Evolutionary conservation across 2,329 filamentous ascomycete species (phyloP).

Genomic region (Harringtonia lauricola): DNA sequence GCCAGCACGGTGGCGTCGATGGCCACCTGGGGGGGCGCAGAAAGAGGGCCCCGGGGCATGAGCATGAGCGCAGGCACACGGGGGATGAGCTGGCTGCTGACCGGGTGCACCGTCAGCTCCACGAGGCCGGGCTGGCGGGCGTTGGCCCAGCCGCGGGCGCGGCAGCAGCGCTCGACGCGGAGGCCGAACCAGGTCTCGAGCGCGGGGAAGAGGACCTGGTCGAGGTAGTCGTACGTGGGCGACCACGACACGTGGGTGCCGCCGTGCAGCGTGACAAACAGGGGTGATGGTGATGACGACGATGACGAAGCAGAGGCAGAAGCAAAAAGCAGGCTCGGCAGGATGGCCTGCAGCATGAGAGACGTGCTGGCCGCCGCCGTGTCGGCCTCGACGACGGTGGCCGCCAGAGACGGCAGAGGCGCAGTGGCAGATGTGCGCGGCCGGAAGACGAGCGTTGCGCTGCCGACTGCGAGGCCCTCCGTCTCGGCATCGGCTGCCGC

Average conservation of each 20-base stretch:
- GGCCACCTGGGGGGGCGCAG: too few relatives aligned
- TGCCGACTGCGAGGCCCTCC: slow-evolving; percentile 39
- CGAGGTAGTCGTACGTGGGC: slow-evolving; percentile 49
- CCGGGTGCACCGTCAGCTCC: slow-evolving; percentile 31
- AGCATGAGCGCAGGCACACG: not conserved
- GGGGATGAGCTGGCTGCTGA: slow-evolving; percentile 12
- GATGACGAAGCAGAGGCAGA: slow-evolving; percentile 2
- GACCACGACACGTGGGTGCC: slow-evolving; percentile 50
- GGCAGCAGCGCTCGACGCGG: slow-evolving; percentile 30
- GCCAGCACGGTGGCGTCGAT: slow-evolving; percentile 42
- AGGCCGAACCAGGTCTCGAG: slow-evolving; percentile 40
- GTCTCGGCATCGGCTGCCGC: slow-evolving; percentile 38
- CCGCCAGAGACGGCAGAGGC: slow-evolving; percentile 6
- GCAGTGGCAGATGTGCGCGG: slow-evolving; percentile 17
- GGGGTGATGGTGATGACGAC: slow-evolving; percentile 22
- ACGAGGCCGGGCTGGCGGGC: slow-evolving; percentile 32
- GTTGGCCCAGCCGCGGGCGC: slow-evolving; percentile 38
- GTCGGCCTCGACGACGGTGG: slow-evolving; percentile 25
- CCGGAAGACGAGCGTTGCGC: slow-evolving; percentile 34
- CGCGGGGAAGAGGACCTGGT: slow-evolving; percentile 47
- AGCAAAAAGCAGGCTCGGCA: slow-evolving; percentile 45
- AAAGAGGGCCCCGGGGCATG: too few relatives aligned
- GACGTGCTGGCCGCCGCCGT: slow-evolving; percentile 42
- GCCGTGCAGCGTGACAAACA: slow-evolving; percentile 41
- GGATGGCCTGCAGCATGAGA: slow-evolving; percentile 48